These are phyloP conservation scores for Spathaspora boniae DNA, from an alignment of 805 yeast species.

Conservation along the genomic window DNA sequence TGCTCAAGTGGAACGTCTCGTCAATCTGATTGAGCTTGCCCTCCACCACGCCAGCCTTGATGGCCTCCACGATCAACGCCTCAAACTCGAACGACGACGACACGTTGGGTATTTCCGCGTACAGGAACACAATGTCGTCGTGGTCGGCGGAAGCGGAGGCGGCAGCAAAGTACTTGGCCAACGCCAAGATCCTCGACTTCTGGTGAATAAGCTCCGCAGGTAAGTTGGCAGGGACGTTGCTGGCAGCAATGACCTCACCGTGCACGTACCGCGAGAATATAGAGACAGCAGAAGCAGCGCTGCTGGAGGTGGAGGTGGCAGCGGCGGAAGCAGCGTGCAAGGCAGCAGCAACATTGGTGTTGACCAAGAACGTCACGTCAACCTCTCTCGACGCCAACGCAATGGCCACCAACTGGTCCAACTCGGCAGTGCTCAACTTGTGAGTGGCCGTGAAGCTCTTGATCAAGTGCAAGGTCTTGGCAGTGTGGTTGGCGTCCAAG, in stretches of 20 bases:
- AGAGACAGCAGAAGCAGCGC: slow-evolving; percentile 23
- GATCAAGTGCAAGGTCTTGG: slow-evolving; percentile 31
- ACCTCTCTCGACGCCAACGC: slow-evolving; percentile 34
- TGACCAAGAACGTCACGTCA: slow-evolving; percentile 41
- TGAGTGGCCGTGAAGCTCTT: slow-evolving; percentile 30
- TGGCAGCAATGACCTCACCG: slow-evolving; percentile 26
- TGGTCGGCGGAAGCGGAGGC: slow-evolving; percentile 11
- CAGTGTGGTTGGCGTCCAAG: slow-evolving; percentile 30
- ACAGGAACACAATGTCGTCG: slow-evolving; percentile 27
- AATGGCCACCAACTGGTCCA: slow-evolving; percentile 30
- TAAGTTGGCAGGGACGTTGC: slow-evolving; percentile 17
- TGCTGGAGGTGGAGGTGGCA: slow-evolving; percentile 22
- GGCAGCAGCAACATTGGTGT: slow-evolving; percentile 36
- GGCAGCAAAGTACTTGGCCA: slow-evolving; percentile 36
- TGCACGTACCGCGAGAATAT: slow-evolving; percentile 31
- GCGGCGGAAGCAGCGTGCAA: slow-evolving; percentile 24
- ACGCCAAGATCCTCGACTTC: slow-evolving; percentile 39
- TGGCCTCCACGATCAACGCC: slow-evolving; percentile 37
- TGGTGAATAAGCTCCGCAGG: slow-evolving; percentile 22
- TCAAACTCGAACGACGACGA: slow-evolving; percentile 33
- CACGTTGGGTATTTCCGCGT: slow-evolving; percentile 33
- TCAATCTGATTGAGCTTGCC: slow-evolving; percentile 45
- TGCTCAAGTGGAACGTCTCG: slow-evolving; percentile 36
- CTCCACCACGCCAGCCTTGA: slow-evolving; percentile 42
- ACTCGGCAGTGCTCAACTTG: slow-evolving; percentile 18